These are phyloP conservation scores for Ensete glaucum DNA, from an alignment of 176 grass and related monocot species.

Conservation along the genomic window DNA sequence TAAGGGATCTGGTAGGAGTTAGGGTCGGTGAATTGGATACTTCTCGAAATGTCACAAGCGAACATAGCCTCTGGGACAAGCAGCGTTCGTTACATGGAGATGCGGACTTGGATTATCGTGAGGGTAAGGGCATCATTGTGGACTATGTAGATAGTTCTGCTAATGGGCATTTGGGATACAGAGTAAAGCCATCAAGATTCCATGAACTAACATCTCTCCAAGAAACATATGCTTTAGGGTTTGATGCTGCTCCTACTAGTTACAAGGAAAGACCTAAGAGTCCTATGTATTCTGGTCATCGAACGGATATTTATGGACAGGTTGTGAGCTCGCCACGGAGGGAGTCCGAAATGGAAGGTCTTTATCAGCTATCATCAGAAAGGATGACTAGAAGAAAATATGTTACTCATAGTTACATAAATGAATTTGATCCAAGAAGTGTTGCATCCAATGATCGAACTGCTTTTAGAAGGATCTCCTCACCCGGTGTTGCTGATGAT, in stretches of 20 bases:
- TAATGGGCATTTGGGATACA: constrained; percentile 22
- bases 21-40: constrained; percentile 23
- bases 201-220: constrained; percentile 23
- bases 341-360: constrained; percentile 18
- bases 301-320: constrained; percentile 22
- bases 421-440: constrained; percentile 34
- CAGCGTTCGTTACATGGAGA: constrained; percentile 26
- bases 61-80: constrained; percentile 17
- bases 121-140: constrained; percentile 17
- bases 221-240: constrained; percentile 28
- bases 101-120: constrained; percentile 11
- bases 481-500: constrained; percentile 22
- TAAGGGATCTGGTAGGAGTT: constrained; percentile 27
- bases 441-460: constrained; percentile 18
- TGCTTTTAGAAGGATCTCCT: constrained; percentile 57
- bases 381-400: constrained; percentile 15
- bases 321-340: constrained; percentile 19
- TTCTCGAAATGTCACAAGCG: constrained; percentile 28
- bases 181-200: constrained; percentile 1
- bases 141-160: constrained; percentile 28
- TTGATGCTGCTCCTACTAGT: constrained; percentile 24
- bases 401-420: constrained; percentile 24
- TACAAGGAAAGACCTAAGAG: constrained; percentile 39
- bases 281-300: constrained; percentile 29
- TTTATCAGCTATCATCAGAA: constrained; percentile 32